phyloP scores from a whole-genome alignment of 225 moss, liverwort and hornwort genomes.

The Sphagnum contortum region DNA sequence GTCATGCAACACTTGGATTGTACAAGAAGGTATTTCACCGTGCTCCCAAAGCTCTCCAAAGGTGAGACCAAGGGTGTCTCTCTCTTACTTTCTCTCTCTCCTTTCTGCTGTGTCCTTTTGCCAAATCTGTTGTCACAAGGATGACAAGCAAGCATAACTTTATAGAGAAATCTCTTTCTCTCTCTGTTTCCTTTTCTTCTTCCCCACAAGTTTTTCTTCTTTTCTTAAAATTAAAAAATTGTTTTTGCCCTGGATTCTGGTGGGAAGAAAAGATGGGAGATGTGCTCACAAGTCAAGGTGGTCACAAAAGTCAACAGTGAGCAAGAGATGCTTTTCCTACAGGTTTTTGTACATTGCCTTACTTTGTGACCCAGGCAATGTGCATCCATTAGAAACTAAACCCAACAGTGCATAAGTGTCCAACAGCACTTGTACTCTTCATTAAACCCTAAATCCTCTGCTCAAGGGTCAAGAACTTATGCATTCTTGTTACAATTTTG shows the following conservation, averaged over 20 bases:
- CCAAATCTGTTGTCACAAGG: neutral
- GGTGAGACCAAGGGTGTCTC: conserved; percentile 19
- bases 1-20: conserved; percentile 79
- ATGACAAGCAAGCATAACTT: no score
- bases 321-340: conserved; percentile 67
- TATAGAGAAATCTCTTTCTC: neutral
- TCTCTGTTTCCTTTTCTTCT: no score
- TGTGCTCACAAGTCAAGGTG: conserved; percentile 93
- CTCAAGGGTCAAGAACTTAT: no score
- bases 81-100: neutral
- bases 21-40: conserved; percentile 83
- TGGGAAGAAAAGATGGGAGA: conserved; percentile 58
- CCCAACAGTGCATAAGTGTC: no score
- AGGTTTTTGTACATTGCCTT: conserved; percentile 21
- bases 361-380: no score
- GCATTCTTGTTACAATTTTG: no score
- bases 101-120: neutral
- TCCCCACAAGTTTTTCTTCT: neutral
- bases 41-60: conserved; percentile 75
- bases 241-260: neutral
- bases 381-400: no score
- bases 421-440: no score
- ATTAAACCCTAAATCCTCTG: no score
- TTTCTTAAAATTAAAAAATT: neutral
- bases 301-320: conserved; percentile 84